These are phyloP conservation scores for Hypoxylon subgilvum DNA, from an alignment of 495 filamentous ascomycete genomes.

Conservation along the genomic window DNA sequence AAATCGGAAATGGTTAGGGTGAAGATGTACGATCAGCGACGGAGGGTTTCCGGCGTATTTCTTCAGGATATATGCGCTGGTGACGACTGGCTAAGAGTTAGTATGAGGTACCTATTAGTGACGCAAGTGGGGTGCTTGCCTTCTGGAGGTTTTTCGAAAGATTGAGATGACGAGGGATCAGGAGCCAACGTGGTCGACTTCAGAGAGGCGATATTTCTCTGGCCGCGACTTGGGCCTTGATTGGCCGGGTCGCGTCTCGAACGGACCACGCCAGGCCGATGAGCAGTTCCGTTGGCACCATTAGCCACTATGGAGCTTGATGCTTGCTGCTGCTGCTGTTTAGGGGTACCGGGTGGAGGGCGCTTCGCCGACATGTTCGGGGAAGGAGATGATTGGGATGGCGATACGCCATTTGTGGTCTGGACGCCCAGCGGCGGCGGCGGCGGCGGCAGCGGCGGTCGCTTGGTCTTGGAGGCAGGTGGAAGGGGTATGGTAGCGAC, in stretches of 20 bases:
- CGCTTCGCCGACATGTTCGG: constrained; percentile 69
- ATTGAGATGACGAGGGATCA: constrained; percentile 43
- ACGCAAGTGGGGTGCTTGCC: constrained; percentile 40
- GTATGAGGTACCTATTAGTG: neutral
- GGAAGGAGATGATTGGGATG: constrained; percentile 69
- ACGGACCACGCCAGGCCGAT: constrained; percentile 56
- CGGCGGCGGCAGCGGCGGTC: constrained; percentile 71
- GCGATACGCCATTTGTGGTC: constrained; percentile 69
- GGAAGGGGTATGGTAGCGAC: constrained; percentile 59
- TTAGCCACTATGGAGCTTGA: constrained; percentile 53
- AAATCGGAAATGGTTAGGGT: constrained; percentile 86
- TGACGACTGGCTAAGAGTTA: constrained; percentile 59
- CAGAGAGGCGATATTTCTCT: constrained; percentile 50
- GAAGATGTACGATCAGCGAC: constrained; percentile 84
- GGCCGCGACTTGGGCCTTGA: constrained; percentile 47
- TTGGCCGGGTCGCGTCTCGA: constrained; percentile 54
- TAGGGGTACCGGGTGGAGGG: constrained; percentile 55
- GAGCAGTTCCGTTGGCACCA: constrained; percentile 50
- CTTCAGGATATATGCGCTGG: constrained; percentile 75
- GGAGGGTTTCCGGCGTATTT: constrained; percentile 79
- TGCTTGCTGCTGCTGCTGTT: constrained; percentile 47
- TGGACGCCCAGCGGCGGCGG: constrained; percentile 71
- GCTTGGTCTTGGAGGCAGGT: constrained; percentile 73
- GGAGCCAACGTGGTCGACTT: constrained; percentile 53
- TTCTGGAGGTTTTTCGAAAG: constrained; percentile 54